Evolutionary conservation across 1,284 basidiomycete species (phyloP).

Genomic region (Cryptococcus deneoformans): DNA sequence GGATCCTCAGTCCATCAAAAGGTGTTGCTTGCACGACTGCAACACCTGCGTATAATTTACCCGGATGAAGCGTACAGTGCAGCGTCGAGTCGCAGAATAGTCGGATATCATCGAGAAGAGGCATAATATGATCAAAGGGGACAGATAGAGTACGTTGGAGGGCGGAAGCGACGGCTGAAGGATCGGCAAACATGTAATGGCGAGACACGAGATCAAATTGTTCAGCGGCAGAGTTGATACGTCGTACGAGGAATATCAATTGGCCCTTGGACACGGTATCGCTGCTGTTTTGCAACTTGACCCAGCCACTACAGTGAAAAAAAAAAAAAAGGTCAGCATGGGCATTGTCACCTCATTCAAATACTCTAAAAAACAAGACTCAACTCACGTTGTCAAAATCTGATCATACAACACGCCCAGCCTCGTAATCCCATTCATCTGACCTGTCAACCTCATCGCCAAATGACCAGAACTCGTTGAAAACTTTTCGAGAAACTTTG

Average conservation of each 20-base stretch:
- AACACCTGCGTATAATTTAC: conserved; percentile 48
- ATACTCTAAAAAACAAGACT: no score
- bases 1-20: conserved; percentile 50
- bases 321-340: neutral
- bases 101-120: conserved; percentile 47
- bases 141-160: conserved; percentile 50
- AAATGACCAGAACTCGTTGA: conserved; percentile 37
- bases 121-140: conserved; percentile 46
- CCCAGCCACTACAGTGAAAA: conserved; percentile 38
- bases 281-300: conserved; percentile 33
- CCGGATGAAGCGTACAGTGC: conserved; percentile 38
- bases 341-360: neutral
- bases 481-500: conserved; percentile 48
- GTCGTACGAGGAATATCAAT: conserved; percentile 50
- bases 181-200: conserved; percentile 51
- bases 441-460: conserved; percentile 41
- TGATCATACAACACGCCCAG: conserved; percentile 52
- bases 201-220: conserved; percentile 45
- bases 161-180: conserved; percentile 43
- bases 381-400: conserved; percentile 50
- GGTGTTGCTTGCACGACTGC: conserved; percentile 51
- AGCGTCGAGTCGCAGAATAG: conserved; percentile 45
- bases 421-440: conserved; percentile 37
- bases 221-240: conserved; percentile 44
- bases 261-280: conserved; percentile 52